Conservation (phyloP, 2,329 filamentous ascomycete species). For the Stagonosporopsis chrysanthemi region DNA sequence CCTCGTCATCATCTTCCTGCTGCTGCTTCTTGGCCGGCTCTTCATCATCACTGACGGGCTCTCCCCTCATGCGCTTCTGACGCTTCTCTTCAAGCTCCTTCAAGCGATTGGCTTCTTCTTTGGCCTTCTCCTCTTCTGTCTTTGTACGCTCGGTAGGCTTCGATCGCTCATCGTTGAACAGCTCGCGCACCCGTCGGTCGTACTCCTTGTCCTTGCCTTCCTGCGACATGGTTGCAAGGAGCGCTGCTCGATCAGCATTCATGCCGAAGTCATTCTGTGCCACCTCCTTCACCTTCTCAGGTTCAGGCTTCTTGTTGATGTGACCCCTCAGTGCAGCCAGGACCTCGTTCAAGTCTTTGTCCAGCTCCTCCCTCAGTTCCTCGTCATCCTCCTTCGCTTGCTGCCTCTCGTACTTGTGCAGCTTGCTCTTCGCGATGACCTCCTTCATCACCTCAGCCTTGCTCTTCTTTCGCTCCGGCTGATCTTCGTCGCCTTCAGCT, state of each 20-base stretch:
- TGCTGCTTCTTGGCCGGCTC: conserved; percentile 57
- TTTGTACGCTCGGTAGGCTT: conserved; percentile 87
- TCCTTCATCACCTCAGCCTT: conserved; percentile 99
- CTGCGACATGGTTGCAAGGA: conserved; percentile 68
- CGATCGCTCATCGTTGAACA: conserved; percentile 84
- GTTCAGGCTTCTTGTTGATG: conserved; percentile 57
- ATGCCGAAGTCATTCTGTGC: conserved; percentile 53
- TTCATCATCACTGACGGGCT: conserved; percentile 74
- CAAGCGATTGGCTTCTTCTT: conserved; percentile 77
- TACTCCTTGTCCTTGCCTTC: conserved; percentile 83
- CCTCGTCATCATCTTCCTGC: conserved; percentile 48
- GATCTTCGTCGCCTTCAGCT: conserved; percentile 49
- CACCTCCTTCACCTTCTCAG: conserved; percentile 51
- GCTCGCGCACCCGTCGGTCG: conserved; percentile 80
- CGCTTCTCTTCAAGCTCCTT: conserved; percentile 84
- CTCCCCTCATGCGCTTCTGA: conserved; percentile 84
- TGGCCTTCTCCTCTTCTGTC: conserved; percentile 59
- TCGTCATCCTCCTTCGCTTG: conserved; percentile 92
- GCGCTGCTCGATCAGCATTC: conserved; percentile 68
- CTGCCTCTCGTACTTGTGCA: conserved; percentile 93
- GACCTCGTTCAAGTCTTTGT: conserved; percentile 81
- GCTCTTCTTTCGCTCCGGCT: conserved; percentile 85
- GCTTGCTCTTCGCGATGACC: conserved; percentile 95
- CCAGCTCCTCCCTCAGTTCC: conserved; percentile 81
- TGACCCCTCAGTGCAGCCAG: conserved; percentile 72